Conservation (phyloP, 2,329 filamentous ascomycete genomes). For the Blumeria hordei region DNA sequence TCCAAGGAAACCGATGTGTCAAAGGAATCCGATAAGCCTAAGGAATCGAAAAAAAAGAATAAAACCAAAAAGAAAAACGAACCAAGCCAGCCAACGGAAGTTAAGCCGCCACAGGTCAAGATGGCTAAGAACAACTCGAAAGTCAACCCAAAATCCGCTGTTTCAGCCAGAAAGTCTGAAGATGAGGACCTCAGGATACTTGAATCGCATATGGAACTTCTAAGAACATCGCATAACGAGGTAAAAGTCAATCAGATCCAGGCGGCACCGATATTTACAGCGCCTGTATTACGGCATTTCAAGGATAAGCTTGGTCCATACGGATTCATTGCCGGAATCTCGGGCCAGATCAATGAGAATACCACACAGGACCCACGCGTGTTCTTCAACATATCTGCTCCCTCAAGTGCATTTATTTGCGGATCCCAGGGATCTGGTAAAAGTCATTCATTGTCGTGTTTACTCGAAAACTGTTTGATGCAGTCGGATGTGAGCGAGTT, state of each 20-base stretch:
- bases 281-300: conserved; percentile 5
- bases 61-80: too few relatives aligned
- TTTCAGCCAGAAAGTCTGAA: too few relatives aligned
- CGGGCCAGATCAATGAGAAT: conserved; percentile 2
- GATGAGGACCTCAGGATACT: neutral
- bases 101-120: too few relatives aligned
- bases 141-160: too few relatives aligned
- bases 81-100: too few relatives aligned
- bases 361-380: conserved; percentile 13
- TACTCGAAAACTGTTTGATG: conserved; percentile 22
- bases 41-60: too few relatives aligned
- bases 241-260: neutral
- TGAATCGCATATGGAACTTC: neutral
- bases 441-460: conserved; percentile 30
- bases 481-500: conserved; percentile 18
- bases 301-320: conserved; percentile 8
- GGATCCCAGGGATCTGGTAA: conserved; percentile 38
- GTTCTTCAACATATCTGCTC: conserved; percentile 27
- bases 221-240: neutral
- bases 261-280: conserved; percentile 8
- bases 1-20: too few relatives aligned
- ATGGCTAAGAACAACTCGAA: too few relatives aligned
- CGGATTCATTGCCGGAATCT: conserved; percentile 8
- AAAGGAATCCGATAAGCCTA: too few relatives aligned
- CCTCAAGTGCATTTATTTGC: conserved; percentile 36